Conservation (phyloP, 2,329 filamentous ascomycete genomes). For the Apiospora saccharicola region DNA sequence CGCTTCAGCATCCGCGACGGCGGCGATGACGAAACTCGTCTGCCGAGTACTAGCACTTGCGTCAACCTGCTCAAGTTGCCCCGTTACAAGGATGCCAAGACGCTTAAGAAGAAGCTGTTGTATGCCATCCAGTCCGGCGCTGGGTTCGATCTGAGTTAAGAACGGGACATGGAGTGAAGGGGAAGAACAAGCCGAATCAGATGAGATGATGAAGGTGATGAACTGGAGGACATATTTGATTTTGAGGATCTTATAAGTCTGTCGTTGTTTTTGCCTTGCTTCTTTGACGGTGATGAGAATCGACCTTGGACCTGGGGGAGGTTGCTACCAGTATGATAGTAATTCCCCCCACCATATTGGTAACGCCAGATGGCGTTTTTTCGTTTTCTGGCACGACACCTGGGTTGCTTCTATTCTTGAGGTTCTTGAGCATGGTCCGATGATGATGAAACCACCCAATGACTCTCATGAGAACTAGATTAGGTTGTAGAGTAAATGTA, state of each 20-base stretch:
- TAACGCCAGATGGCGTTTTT: neutral
- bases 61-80: conserved; percentile 95
- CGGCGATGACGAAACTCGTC: conserved; percentile 74
- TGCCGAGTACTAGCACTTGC: conserved; percentile 95
- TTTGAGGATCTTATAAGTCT: neutral
- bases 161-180: neutral
- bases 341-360: neutral
- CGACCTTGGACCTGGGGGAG: neutral
- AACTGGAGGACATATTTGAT: neutral
- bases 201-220: neutral
- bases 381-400: neutral
- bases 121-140: conserved; percentile 91
- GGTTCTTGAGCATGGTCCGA: neutral
- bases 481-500: neutral
- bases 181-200: neutral
- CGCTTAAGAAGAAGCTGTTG: conserved; percentile 79
- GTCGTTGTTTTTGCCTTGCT: neutral
- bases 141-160: conserved; percentile 82
- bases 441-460: conserved; percentile 1
- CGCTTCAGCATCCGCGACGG: conserved; percentile 90
- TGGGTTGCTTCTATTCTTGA: neutral
- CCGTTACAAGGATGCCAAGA: conserved; percentile 72
- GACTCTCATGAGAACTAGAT: neutral
- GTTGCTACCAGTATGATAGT: neutral
- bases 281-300: neutral